These are phyloP conservation scores for Litsea cubeba DNA, from an alignment of 164 flowering plant species.

Conservation along the genomic window DNA sequence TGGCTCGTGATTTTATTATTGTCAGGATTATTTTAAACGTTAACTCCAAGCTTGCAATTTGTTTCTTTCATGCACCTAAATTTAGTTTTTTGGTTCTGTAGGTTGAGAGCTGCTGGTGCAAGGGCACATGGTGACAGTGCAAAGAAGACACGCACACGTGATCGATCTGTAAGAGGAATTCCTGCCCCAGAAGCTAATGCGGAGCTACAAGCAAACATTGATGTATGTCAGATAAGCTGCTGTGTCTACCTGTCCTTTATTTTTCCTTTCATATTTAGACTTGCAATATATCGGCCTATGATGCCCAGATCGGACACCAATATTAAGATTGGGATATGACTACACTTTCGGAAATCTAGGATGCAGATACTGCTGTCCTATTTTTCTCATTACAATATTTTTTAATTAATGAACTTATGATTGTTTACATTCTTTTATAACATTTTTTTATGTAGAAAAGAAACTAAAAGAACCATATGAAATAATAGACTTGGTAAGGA, in stretches of 20 bases:
- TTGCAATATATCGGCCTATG: background rate
- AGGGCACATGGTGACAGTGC: slow-evolving; percentile 58
- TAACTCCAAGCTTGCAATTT: background rate
- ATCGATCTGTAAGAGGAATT: slow-evolving; percentile 50
- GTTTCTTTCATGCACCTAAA: background rate
- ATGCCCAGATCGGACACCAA: no score
- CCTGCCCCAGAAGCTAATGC: slow-evolving; percentile 93
- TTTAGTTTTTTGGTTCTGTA: slow-evolving; percentile 15
- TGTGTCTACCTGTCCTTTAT: background rate
- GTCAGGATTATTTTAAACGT: no score
- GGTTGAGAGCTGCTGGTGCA: slow-evolving; percentile 68
- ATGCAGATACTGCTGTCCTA: no score
- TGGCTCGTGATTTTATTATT: no score
- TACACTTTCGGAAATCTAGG: no score
- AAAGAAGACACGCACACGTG: slow-evolving; percentile 65
- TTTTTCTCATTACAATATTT: background rate
- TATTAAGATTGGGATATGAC: no score
- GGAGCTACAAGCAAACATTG: slow-evolving; percentile 74
- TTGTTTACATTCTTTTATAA: no score
- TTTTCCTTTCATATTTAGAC: background rate
- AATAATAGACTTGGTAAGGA: no score
- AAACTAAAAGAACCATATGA: no score
- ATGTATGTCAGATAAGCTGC: slow-evolving; percentile 51
- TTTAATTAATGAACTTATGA: no score
- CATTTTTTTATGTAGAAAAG: no score